Conservation (phyloP, 2,329 filamentous ascomycete species). For the Pestalotiopsis sp. region DNA sequence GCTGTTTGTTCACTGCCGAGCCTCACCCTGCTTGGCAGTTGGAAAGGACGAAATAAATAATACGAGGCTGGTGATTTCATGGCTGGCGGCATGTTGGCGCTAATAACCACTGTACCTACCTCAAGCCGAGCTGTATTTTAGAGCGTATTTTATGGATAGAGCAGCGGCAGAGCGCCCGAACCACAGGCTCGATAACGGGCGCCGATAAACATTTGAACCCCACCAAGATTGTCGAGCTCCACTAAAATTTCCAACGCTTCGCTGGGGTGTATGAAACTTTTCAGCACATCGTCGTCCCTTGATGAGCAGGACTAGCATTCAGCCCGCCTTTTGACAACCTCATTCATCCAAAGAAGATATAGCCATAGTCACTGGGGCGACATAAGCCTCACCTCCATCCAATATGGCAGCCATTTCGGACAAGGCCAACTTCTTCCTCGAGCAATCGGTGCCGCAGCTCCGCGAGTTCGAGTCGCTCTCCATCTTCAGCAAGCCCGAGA, state of each 20-base stretch:
- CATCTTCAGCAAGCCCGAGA: conserved; percentile 90
- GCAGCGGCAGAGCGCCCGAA: too few species aligned
- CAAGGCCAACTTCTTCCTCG: conserved; percentile 93
- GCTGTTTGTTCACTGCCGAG: background rate
- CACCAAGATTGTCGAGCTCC: background rate
- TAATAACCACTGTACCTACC: background rate
- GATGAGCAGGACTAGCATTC: background rate
- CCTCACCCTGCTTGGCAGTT: background rate
- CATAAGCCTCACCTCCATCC: background rate
- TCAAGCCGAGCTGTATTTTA: background rate
- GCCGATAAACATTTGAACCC: background rate
- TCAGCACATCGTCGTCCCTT: background rate
- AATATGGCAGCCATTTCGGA: conserved; percentile 83
- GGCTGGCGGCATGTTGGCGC: background rate
- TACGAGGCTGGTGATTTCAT: background rate
- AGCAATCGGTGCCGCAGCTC: conserved; percentile 88
- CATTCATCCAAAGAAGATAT: background rate
- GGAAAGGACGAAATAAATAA: background rate
- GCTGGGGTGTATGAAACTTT: background rate
- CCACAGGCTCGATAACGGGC: too few species aligned
- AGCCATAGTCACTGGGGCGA: background rate
- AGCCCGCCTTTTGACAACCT: background rate
- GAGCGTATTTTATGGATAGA: background rate
- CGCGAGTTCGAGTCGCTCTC: conserved; percentile 90
- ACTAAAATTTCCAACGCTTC: conserved; percentile 6